Evolutionary conservation across 768 basidiomycete genomes (phyloP), one percentile per base, ranked within the genome.

Genomic region (Boletus coccyginus): DNA sequence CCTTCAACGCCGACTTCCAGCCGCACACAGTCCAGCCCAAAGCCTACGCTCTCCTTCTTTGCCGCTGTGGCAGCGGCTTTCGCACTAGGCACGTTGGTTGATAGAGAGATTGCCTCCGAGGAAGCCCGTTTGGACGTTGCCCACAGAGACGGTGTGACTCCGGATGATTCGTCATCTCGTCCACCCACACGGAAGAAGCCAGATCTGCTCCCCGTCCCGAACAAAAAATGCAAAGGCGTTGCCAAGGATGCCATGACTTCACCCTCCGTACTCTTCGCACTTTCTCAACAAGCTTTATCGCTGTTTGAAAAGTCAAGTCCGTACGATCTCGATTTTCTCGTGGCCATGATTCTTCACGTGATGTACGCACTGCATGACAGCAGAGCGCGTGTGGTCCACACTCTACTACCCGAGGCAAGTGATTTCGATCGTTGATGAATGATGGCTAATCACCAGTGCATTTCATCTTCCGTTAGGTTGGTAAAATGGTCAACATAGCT

Each of bases 401-500:
- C 61, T 7, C 48, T 69, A 5, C 49, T 68, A 16, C 67, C 69
- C 50, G 66, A 66, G 63, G 69, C 46, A 56, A 70, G 70, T 58
- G 17, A 47, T 59, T 62, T 44, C 61, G 68, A 67, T 71, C 63
- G 57, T 57, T 64, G 50, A 63, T 66, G 56, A 59, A 52, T 63
- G 66, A 67, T 60, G 48, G 49, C 41, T 42, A 51, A 62, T 66
- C 58, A 57, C 51, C 27, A 57, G 9, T 39, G 7, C 35, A 1
- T 56, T 45, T 46, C 27, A 10, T 47, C 27, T 53, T 57, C 32
- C 36, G 50, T 3, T 60, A 86, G 85, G 76, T 86, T 13, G 86
- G 86, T 21, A 89, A 88, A 73, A 79, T 88, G 73, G 80, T 90
- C 50, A 86, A 82, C 58, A 68, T 82, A 8, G 87, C 87, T 11